Conservation (phyloP, 73 alveolate species). For the Tetrahymena thermophila region DNA sequence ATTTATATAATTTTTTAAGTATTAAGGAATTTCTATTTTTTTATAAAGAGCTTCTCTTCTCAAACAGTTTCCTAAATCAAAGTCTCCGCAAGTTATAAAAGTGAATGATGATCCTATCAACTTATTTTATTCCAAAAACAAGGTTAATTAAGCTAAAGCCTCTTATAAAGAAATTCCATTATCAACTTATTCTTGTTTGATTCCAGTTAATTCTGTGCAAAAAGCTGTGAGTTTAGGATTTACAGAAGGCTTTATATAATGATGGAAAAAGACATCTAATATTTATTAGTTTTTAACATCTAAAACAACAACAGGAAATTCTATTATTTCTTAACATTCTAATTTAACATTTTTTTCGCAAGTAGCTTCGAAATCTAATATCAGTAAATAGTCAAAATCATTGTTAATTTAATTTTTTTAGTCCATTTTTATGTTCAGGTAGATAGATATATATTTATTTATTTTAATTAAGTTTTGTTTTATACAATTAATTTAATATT, state of each 20-base stretch:
- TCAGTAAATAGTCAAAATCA: constrained; percentile 56
- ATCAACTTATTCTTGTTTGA: constrained; percentile 68
- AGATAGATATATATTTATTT: neutral
- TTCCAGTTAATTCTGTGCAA: constrained; percentile 82
- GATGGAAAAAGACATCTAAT: constrained; percentile 46
- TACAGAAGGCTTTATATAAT: constrained; percentile 63
- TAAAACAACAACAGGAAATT: constrained; percentile 64
- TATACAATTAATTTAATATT: neutral
- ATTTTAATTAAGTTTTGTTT: neutral
- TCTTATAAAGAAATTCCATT: constrained; percentile 51
- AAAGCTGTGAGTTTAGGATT: constrained; percentile 67
- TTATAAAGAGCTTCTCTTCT: neutral
- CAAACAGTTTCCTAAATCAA: neutral
- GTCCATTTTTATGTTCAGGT: neutral
- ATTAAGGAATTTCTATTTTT: neutral
- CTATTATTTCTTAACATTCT: constrained; percentile 68
- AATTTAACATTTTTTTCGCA: constrained; percentile 46
- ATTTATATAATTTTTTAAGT: neutral
- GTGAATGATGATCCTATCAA: neutral
- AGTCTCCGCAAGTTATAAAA: neutral
- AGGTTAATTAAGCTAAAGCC: constrained; percentile 46
- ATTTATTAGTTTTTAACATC: constrained; percentile 43
- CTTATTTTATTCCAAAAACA: constrained; percentile 16
- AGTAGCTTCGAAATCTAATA: constrained; percentile 81
- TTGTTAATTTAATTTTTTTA: neutral